Evolutionary conservation across 805 yeast species (phyloP).

Genomic region (Pichia kluyveri): DNA sequence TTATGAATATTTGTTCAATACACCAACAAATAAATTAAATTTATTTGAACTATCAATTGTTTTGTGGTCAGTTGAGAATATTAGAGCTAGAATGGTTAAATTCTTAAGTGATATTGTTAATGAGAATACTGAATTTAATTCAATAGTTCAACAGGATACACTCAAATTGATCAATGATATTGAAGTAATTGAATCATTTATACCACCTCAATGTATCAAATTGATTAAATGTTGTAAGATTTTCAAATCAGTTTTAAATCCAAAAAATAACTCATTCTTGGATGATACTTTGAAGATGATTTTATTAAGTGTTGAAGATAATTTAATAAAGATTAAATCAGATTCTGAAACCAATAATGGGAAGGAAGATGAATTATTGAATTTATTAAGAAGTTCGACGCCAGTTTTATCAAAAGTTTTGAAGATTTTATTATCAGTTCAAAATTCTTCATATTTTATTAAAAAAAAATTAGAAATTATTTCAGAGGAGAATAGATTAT

Average conservation of each 20-base stretch:
- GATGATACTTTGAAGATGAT: constrained; percentile 19
- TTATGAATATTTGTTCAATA: constrained; percentile 18
- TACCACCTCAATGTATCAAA: constrained; percentile 21
- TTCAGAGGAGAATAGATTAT: constrained; percentile 23
- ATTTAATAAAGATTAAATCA: constrained; percentile 14
- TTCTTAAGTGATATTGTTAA: constrained; percentile 2
- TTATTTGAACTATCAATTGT: constrained; percentile 18
- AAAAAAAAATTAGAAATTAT: constrained; percentile 1
- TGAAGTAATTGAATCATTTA: constrained; percentile 8
- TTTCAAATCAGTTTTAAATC: constrained; percentile 20
- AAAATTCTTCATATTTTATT: not conserved
- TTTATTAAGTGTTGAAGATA: constrained; percentile 15
- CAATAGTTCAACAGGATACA: not conserved
- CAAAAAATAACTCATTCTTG: constrained; percentile 14
- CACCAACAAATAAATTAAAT: constrained; percentile 17
- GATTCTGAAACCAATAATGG: not conserved
- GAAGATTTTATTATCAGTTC: not conserved
- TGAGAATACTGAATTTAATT: not conserved
- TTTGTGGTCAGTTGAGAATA: constrained; percentile 17
- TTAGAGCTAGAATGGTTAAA: constrained; percentile 8
- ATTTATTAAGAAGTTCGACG: not conserved
- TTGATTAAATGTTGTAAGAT: constrained; percentile 21
- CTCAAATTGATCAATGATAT: constrained; percentile 1
- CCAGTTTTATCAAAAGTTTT: constrained; percentile 6
- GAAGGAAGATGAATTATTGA: constrained; percentile 1